phyloP scores from a whole-genome alignment of 1,139 yeast species.

The Hansenula sp. region DNA sequence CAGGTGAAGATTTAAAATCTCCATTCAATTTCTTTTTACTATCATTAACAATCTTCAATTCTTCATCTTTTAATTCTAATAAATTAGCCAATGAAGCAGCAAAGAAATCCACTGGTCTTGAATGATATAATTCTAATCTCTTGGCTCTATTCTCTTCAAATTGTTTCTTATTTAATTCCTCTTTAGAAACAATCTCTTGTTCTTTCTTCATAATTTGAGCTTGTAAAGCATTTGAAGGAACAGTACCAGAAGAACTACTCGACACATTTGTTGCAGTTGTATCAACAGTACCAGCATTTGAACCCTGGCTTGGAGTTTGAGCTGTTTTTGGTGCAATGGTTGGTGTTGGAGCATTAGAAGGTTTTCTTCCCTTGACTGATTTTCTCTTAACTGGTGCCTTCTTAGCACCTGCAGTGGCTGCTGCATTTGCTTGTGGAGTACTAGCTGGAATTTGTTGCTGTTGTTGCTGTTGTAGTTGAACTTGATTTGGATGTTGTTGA shows the following conservation, averaged over 20 bases:
- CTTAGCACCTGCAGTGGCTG: slow-evolving; percentile 16
- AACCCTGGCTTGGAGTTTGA: slow-evolving; percentile 11
- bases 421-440: slow-evolving; percentile 15
- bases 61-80: slow-evolving; percentile 22
- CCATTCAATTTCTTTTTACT: slow-evolving; percentile 9
- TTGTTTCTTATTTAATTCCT: slow-evolving; percentile 11
- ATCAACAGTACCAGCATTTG: background rate
- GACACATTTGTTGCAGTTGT: background rate
- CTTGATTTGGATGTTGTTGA: slow-evolving; percentile 10
- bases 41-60: slow-evolving; percentile 15
- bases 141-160: slow-evolving; percentile 16
- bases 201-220: slow-evolving; percentile 20
- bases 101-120: slow-evolving; percentile 19
- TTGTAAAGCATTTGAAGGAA: slow-evolving; percentile 7
- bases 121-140: slow-evolving; percentile 16
- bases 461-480: slow-evolving; percentile 20
- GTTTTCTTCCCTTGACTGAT: slow-evolving; percentile 13
- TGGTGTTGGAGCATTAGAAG: slow-evolving; percentile 13
- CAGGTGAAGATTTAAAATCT: slow-evolving; percentile 13
- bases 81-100: slow-evolving; percentile 21
- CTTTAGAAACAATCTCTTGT: slow-evolving; percentile 16
- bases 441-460: slow-evolving; percentile 14
- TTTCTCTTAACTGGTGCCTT: slow-evolving; percentile 19
- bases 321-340: slow-evolving; percentile 10
- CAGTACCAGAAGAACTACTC: background rate